Evolutionary conservation across 305 asterid genomes (phyloP), one percentile per base, ranked within the genome.

Genomic region (Plantago lanceolata): DNA sequence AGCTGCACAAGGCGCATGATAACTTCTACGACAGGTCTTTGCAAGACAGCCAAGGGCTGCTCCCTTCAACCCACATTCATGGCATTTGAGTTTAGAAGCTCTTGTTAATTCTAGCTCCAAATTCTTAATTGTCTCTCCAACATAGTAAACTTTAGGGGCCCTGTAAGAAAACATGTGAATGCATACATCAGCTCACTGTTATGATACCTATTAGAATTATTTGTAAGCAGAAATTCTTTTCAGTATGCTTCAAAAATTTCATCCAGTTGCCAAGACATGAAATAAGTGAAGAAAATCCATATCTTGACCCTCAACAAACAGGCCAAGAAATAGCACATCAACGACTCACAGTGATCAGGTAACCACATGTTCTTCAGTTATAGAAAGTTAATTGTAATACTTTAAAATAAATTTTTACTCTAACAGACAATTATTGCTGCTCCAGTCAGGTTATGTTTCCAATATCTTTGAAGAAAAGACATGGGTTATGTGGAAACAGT

Each of bases 21-120:
- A 93, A 44, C 79, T 89, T 81, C 75, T 84, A 68, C 89, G 79
- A 75, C 98, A 93, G 53, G 97, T 84, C 75, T 78, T 85, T 28
- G 71, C 78, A 61, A 71, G 89, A 83, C 98, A 93, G 58, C 98
- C 98, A 75, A 93, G 97, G 66, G 83, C 95, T 21, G 98, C 98
- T 66, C 98, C 98, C 68, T 87, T 93, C 70, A 77, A 71, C 61
- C 96, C 96, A 84, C 98, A 93, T 49, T 74, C 71, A 70, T 78
- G 81, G 69, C 98, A 93, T 80, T 85, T 93, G 72, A 93, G 97
- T 79, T 87, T 93, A 18, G 94, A 83, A 73, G 98, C 86, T 78
- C 98, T 84, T 47, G 71, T 83, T 72, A 93, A 52, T 68, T 89
- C 98, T 60, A 88, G 73, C 68, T 87, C 84, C 86, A 93, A 83